Conservation (phyloP, 148 eudicot genomes). For the Cornus kousa region DNA sequence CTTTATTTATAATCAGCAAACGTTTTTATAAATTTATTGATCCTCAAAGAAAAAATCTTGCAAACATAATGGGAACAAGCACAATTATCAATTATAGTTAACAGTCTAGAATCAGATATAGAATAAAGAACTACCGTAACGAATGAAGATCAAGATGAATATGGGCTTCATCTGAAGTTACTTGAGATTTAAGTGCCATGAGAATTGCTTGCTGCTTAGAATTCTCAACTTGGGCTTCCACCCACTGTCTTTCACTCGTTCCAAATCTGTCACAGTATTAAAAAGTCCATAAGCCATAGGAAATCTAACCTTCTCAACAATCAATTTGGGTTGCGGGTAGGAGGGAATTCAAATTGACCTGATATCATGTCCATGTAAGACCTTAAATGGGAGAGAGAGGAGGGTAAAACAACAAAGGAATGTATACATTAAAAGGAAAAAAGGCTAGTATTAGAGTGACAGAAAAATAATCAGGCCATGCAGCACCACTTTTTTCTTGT, state of each 20-base stretch:
- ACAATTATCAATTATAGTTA: not conserved
- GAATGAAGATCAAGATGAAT: constrained; percentile 96
- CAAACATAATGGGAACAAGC: not conserved
- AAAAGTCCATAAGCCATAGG: not conserved
- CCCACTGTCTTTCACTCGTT: constrained; percentile 98
- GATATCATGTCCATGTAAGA: not conserved
- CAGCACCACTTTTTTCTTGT: not conserved
- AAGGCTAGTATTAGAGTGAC: not conserved
- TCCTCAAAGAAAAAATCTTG: not conserved
- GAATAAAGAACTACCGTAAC: constrained; percentile 54
- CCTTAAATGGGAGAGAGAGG: constrained; percentile 1
- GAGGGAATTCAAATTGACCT: not conserved
- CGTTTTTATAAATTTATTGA: not conserved
- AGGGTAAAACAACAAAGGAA: not conserved
- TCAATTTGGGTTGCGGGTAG: not conserved
- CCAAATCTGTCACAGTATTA: constrained; percentile 63
- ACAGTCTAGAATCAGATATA: not conserved
- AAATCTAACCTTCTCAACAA: not conserved
- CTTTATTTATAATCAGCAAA: not conserved
- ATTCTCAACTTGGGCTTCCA: constrained; percentile 99
- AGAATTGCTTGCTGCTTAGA: constrained; percentile 96
- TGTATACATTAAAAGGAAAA: not conserved
- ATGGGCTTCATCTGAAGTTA: constrained; percentile 97
- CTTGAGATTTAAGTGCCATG: constrained; percentile 84
- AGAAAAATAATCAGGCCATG: not conserved